phyloP scores from a whole-genome alignment of 257 asterid genomes.

The Gardenia jasminoides region DNA sequence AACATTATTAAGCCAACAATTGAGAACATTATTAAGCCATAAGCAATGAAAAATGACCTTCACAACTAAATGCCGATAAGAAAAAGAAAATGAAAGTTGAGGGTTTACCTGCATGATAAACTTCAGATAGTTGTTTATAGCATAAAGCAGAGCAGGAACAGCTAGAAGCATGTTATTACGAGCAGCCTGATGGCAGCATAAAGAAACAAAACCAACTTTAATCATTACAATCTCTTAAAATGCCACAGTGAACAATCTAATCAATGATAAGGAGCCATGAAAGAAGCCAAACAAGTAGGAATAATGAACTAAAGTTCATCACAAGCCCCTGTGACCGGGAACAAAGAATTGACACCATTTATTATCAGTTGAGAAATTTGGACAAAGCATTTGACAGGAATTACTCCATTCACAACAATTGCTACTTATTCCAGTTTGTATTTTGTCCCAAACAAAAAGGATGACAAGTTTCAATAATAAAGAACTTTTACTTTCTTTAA shows the following conservation, averaged over 20 bases:
- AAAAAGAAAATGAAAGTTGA: constrained; percentile 10
- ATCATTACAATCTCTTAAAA: background rate
- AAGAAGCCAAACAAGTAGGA: background rate
- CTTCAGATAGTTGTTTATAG: constrained; percentile 87
- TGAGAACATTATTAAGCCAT: background rate
- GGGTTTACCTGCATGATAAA: constrained; percentile 83
- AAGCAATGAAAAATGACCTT: background rate
- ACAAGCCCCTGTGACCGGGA: background rate
- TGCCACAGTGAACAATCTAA: background rate
- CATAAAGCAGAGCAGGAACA: constrained; percentile 94
- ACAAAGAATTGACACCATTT: background rate
- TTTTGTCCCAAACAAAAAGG: background rate
- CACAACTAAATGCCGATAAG: background rate
- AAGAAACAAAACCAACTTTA: constrained; percentile 9
- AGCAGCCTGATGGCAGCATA: constrained; percentile 70
- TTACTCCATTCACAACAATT: background rate
- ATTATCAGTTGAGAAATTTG: background rate
- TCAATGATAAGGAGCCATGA: background rate
- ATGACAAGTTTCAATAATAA: background rate
- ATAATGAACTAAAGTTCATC: background rate
- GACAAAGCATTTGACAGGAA: background rate
- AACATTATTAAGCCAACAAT: background rate
- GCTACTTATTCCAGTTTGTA: background rate
- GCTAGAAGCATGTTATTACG: constrained; percentile 79
- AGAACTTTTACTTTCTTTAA: background rate